Conservation (phyloP, 2,329 filamentous ascomycete genomes). For the Parastagonospora nodorum region DNA sequence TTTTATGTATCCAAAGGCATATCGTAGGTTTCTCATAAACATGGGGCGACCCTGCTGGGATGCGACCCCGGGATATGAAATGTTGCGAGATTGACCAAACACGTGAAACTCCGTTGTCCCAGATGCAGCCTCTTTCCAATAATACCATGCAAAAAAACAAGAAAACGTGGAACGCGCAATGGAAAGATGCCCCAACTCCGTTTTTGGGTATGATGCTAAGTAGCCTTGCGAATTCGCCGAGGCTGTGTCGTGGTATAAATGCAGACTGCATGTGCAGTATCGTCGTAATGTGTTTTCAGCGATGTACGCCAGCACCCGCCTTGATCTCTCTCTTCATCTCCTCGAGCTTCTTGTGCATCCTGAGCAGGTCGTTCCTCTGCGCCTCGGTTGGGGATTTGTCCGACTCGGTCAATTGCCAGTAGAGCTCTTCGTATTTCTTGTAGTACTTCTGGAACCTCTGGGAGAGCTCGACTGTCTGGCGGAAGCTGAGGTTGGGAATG, state of each 20-base stretch:
- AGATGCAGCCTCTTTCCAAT: constrained; percentile 12
- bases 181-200: constrained; percentile 15
- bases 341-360: constrained; percentile 59
- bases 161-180: background rate
- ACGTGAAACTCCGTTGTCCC: constrained; percentile 13
- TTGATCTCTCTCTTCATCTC: constrained; percentile 64
- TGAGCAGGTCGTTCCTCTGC: constrained; percentile 59
- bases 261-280: constrained; percentile 13
- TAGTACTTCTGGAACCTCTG: constrained; percentile 63
- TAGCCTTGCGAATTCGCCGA: constrained; percentile 13
- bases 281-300: constrained; percentile 14
- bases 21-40: constrained; percentile 21
- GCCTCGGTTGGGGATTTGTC: constrained; percentile 51
- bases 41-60: background rate
- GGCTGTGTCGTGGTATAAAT: constrained; percentile 24
- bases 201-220: constrained; percentile 19
- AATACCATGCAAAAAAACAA: constrained; percentile 9
- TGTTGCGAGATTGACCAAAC: background rate
- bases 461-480: constrained; percentile 52
- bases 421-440: constrained; percentile 61
- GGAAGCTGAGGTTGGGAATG: constrained; percentile 46
- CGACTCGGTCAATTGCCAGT: constrained; percentile 52
- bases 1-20: constrained; percentile 19
- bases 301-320: constrained; percentile 39
- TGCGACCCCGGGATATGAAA: constrained; percentile 2